Evolutionary conservation across 2,329 filamentous ascomycete species (phyloP).

Genomic region (Septoria petroselini): DNA sequence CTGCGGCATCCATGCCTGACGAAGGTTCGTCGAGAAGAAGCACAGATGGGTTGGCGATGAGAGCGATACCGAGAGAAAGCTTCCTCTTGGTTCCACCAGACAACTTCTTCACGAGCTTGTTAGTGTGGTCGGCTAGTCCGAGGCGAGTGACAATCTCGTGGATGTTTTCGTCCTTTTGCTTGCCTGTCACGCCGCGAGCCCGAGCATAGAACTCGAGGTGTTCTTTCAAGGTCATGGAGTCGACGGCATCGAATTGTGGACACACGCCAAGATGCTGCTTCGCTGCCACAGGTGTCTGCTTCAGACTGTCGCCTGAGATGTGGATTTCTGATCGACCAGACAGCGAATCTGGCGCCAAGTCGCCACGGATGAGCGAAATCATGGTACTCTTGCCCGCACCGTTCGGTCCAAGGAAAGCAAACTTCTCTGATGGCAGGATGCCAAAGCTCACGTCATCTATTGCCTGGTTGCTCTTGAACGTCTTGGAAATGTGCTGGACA

Average conservation of each 20-base stretch:
- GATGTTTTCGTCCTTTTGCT: constrained; percentile 71
- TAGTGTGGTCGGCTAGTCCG: constrained; percentile 65
- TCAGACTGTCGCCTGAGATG: constrained; percentile 71
- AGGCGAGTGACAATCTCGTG: constrained; percentile 69
- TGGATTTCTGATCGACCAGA: constrained; percentile 69
- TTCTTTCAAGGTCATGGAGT: constrained; percentile 81
- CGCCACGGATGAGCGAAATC: constrained; percentile 80
- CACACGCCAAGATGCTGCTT: constrained; percentile 80
- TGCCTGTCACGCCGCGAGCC: constrained; percentile 63
- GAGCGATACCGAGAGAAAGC: constrained; percentile 75
- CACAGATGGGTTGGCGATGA: constrained; percentile 85
- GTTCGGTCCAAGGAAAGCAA: constrained; percentile 82
- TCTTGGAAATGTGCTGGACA: constrained; percentile 73
- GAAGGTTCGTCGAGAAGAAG: constrained; percentile 82
- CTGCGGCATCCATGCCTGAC: constrained; percentile 80
- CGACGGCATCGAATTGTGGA: constrained; percentile 65
- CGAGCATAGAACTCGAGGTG: constrained; percentile 82
- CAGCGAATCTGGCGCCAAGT: constrained; percentile 53
- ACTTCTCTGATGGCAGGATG: constrained; percentile 73
- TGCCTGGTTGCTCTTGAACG: constrained; percentile 68
- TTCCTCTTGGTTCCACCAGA: constrained; percentile 89
- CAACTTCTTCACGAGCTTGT: constrained; percentile 71
- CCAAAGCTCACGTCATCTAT: constrained; percentile 83
- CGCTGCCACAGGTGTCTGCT: constrained; percentile 65
- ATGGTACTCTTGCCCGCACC: constrained; percentile 87